Evolutionary conservation across 805 yeast species (phyloP), one percentile per base, ranked within the genome.

Genomic region (Priceomyces haplophilus): DNA sequence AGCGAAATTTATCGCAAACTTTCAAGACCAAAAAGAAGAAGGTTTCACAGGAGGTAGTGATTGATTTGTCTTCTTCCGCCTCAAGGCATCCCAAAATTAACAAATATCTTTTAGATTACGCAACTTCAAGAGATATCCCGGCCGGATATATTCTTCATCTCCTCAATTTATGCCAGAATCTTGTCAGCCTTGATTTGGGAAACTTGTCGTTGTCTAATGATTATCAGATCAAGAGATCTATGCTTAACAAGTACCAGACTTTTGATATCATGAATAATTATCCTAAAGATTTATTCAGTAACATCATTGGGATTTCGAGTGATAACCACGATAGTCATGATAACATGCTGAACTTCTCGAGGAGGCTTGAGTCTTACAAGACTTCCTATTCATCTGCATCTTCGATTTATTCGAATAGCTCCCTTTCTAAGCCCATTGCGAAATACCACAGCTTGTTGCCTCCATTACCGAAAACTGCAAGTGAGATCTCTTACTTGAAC

Each of bases 101-200:
- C 56, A 76, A 79, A 43, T 79, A 82, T 48, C 58, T 87, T 29
- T 53, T 72, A 41, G 83, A 78, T 58, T 85, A 84, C 60, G 72
- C 87, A 3, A 69, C 76, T 16, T 73, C 83, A n/a, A 79, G 76
- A 50, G 97, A 88, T 58, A 57, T 88, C 5, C 97, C 97, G 1
- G 64, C 83, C 21, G 97, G 96, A 0, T 79, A 80, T 48, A 54
- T 89, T 7, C 55, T 88, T 11, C 95, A 86, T 57, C 54, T 88
- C 29, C 55, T 88, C 30, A 74, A 73, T n/a, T 64, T 78, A 25
- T 89, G 96, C 55, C 79, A 79, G 11, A 82, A 84, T 50, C 52
- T 88, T 29, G 62, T 56, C 12, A 52, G 63, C 3, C 51, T 88
- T 18, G 73, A 88, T 52, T 59, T 88, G n/a, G 80, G 80, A 4